phyloP scores from a whole-genome alignment of 2,329 filamentous ascomycete genomes.

The Davidsoniella virescens region DNA sequence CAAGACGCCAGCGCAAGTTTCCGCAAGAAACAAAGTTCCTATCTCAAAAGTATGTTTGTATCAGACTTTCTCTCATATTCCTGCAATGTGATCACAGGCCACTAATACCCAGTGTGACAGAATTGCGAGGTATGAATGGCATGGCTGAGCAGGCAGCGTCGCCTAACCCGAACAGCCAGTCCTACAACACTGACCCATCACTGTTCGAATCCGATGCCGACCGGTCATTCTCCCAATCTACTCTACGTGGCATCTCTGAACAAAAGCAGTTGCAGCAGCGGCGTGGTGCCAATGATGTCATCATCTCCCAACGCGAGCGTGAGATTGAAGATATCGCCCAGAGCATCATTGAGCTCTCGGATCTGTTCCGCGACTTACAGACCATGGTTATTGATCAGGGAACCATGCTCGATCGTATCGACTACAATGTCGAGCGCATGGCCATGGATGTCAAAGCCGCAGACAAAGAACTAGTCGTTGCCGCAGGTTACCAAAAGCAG shows the following conservation, averaged over 20 bases:
- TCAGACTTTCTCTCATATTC: background rate
- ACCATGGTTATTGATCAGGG: slow-evolving; percentile 89
- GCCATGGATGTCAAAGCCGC: slow-evolving; percentile 82
- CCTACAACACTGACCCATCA: slow-evolving; percentile 53
- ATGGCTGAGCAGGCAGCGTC: slow-evolving; percentile 23
- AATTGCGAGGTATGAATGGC: slow-evolving; percentile 57
- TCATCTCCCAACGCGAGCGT: slow-evolving; percentile 79
- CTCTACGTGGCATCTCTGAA: slow-evolving; percentile 62
- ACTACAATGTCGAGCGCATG: slow-evolving; percentile 97
- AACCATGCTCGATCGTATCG: slow-evolving; percentile 82
- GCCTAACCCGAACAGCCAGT: slow-evolving; percentile 26
- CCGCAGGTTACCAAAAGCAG: slow-evolving; percentile 75
- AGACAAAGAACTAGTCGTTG: slow-evolving; percentile 78
- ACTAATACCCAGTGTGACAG: slow-evolving; percentile 24
- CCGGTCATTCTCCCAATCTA: slow-evolving; percentile 77
- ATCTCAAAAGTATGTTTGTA: slow-evolving; percentile 61
- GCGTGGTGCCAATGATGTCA: slow-evolving; percentile 50
- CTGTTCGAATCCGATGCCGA: slow-evolving; percentile 89
- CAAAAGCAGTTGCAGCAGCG: slow-evolving; percentile 38
- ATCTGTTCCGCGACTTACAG: slow-evolving; percentile 92
- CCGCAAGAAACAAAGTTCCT: slow-evolving; percentile 92
- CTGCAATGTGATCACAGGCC: background rate
- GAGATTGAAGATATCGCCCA: slow-evolving; percentile 98
- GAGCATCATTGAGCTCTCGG: slow-evolving; percentile 90
- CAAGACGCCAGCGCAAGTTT: slow-evolving; percentile 87